Base-by-base conservation (phyloP, 1,139 yeast species). In the Blastobotrys niveus region DNA sequence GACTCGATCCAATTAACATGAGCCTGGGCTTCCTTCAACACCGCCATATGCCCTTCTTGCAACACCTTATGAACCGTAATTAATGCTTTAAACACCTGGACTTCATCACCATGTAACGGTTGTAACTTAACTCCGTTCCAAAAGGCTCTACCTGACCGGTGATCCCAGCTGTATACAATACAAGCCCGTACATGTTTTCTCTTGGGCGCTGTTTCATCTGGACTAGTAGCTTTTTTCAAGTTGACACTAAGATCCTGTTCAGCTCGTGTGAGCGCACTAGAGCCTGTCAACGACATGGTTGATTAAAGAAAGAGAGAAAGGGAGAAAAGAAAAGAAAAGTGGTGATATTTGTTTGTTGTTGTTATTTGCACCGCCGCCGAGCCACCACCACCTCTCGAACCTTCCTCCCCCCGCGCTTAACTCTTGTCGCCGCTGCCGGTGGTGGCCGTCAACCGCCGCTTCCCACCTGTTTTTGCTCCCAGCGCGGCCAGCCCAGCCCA, bases 111-210 rank as follows among this genome's bases (percentile, higher is more conserved):
- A 53, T 82, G 88, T 50, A 88, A 70, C 1, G 96, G 95, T 55
- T 82, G 80, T 41, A 83, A 68, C 62, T 85, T 87, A 53, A 91
- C 72, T 1, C 83, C 82, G 56, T 84, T 81, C 95, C 95, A 87
- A 60, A 89, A 87, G 3, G 88, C 86, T 50, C 80, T 73, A 4
- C 95, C 81, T 42, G 88, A 80, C 61, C 85, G 84, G 58, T 87
- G 93, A 63, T 91, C 98, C 96, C 97, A 89, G 2, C 96, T 86
- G 64, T 82, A 88, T 32, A 91, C 95, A 51, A 88, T 88, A 68
- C 96, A 87, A 2, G 95, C 89, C 32, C 74, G 63, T 8, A 91
- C 97, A 65, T 91, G 98, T 63, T 91, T 91, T 57, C 97, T 74
- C 63, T 91, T 91, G 1, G 98, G 96, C 0, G 97, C 95, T 2